Percentiles rank a stretch among this genome's conserved stretches.
Conservation (phyloP, 257 asterid species). For the Eustoma russellianum region DNA sequence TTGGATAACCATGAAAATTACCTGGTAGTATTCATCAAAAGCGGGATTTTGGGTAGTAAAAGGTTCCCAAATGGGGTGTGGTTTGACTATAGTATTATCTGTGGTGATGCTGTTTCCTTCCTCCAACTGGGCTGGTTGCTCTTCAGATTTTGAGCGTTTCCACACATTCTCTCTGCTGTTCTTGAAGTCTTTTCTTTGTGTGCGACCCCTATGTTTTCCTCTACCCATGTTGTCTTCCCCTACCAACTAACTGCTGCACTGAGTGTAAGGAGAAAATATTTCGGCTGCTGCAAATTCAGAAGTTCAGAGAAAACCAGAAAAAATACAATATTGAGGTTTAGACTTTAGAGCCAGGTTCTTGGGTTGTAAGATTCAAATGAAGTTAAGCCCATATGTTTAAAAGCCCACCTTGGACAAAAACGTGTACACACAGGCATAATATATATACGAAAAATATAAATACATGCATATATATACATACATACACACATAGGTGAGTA, state of each 20-base stretch:
- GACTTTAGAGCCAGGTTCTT: neutral
- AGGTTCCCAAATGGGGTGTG: conserved; percentile 50
- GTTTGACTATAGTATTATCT: conserved; percentile 14
- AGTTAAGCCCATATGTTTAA: too few relatives aligned
- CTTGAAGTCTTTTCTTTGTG: conserved; percentile 85
- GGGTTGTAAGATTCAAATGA: neutral
- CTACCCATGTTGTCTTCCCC: conserved; percentile 48
- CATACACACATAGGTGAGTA: too few relatives aligned
- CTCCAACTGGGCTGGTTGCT: conserved; percentile 12
- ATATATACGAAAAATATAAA: too few relatives aligned
- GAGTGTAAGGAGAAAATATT: neutral
- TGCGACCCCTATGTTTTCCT: conserved; percentile 68
- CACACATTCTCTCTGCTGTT: conserved; percentile 79
- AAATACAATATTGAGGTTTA: neutral
- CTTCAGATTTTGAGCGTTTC: conserved; percentile 64
- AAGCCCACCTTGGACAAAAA: neutral
- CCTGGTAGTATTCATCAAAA: conserved; percentile 89
- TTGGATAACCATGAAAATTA: conserved; percentile 6
- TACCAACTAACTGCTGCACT: neutral
- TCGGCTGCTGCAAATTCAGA: conserved; percentile 4
- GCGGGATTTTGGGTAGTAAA: conserved; percentile 55
- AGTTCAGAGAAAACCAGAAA: neutral
- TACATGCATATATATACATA: too few relatives aligned
- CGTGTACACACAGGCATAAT: too few relatives aligned
- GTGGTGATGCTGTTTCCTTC: conserved; percentile 16